Base-by-base conservation (phyloP, 257 asterid species). In the Sherardia arvensis region DNA sequence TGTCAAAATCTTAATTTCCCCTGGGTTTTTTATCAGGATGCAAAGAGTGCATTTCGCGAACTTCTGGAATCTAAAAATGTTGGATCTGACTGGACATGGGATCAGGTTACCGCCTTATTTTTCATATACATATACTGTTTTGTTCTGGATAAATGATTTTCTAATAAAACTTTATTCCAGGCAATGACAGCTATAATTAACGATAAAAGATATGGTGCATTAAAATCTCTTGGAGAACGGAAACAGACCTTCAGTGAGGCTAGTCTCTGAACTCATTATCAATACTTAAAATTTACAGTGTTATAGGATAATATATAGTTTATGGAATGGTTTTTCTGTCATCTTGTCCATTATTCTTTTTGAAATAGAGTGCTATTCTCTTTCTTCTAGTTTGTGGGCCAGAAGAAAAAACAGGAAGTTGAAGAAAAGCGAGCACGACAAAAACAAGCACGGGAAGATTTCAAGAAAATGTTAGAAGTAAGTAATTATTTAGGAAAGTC, bases 231-330 rank as follows among this genome's bases (percentile, higher is more conserved):
- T 66, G 94, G 95, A 65, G 96, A 90, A 85, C 78, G 88, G 73
- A 93, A 93, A 67, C 97, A 93, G 77, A 83, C 85, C 68, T 93
- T 90, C 71, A 85, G 81, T 66, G 99, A 90, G 96, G 97, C 88
- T 76, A 69, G 75, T 66, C 55, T 49, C 57, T 66, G 27, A 15
- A 43, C 40, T 40, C 60, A 65, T n/a, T 66, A 59, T 58, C 62
- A 29, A 32, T 49, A 36, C 54, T 62, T 62, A 18, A 53, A 27
- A 59, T 67, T 22, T 26, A 34, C 45, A 33, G 43, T 67, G 12
- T 1, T 20, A 28, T 17, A 53, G 48, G 30, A 12, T 63, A 32
- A 14, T 53, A 33, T 70, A 40, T 53, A 66, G 26, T 21, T 53
- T 62, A 49, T 47, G 64, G 34, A 70, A 57, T 66, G 43, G 25